phyloP scores from a whole-genome alignment of 1,284 basidiomycete genomes.

The Flammula alnicola region DNA sequence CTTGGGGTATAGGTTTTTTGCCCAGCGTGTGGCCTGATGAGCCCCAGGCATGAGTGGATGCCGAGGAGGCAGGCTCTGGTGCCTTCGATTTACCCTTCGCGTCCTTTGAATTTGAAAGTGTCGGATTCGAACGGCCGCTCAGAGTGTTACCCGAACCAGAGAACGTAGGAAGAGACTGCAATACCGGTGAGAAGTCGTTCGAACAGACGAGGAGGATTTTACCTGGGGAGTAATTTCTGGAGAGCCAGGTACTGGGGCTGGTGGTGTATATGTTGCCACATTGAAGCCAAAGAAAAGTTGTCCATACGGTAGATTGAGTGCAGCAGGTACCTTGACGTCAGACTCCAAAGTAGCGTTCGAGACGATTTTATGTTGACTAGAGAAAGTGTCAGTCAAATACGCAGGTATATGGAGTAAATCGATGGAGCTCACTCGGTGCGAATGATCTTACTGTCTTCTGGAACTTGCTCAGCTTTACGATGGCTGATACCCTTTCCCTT shows the following conservation, averaged over 20 bases:
- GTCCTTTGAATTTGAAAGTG: conserved; percentile 33
- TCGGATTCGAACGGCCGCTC: conserved; percentile 47
- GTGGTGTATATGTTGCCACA: conserved; percentile 68
- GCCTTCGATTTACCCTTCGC: conserved; percentile 61
- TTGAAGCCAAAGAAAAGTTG: conserved; percentile 95
- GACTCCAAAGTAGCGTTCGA: conserved; percentile 82
- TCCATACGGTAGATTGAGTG: conserved; percentile 90
- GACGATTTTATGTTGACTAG: conserved; percentile 83
- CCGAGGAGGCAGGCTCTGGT: conserved; percentile 29
- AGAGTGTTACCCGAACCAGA: conserved; percentile 57
- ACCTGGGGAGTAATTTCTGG: conserved; percentile 32
- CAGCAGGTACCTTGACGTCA: conserved; percentile 85
- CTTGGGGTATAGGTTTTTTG: conserved; percentile 37
- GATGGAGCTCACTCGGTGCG: conserved; percentile 78
- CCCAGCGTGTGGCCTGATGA: conserved; percentile 60
- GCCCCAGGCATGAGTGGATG: conserved; percentile 50
- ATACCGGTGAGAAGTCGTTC: not conserved
- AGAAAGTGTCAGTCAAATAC: conserved; percentile 20
- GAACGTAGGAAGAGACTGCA: conserved; percentile 47
- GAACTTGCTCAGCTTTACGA: conserved; percentile 79
- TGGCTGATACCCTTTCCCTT: conserved; percentile 91
- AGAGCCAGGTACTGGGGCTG: conserved; percentile 34
- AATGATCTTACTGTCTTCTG: conserved; percentile 86
- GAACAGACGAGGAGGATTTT: conserved; percentile 5
- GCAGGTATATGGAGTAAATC: not conserved